Evolutionary conservation across 352 stramenopile species (phyloP).

Genomic region (Globisporangium lucens): DNA sequence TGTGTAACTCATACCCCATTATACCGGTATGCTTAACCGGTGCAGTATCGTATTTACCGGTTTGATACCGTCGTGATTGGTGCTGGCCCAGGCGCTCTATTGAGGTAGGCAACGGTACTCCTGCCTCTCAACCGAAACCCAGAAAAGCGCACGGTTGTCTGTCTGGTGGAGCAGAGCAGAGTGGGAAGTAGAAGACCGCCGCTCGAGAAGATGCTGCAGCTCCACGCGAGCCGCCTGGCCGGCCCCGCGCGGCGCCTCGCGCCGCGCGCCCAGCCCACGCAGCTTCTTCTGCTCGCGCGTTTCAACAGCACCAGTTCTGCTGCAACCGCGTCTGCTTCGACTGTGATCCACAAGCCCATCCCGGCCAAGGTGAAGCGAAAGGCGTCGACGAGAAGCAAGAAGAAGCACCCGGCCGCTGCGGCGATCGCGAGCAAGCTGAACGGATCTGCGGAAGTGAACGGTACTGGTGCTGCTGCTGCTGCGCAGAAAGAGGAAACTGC

Average conservation of each 20-base stretch:
- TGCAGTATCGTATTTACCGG: not conserved
- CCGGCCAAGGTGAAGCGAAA: constrained; percentile 24
- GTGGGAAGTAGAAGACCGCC: not conserved
- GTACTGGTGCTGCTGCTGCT: constrained; percentile 2
- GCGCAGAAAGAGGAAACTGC: not conserved
- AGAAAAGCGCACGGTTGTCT: constrained; percentile 1
- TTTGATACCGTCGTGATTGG: not conserved
- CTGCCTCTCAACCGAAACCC: not conserved
- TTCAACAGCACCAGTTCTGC: constrained; percentile 14
- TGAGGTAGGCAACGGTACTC: not conserved
- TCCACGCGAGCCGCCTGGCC: constrained; percentile 16
- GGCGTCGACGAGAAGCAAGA: constrained; percentile 13
- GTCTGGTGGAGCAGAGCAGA: constrained; percentile 6
- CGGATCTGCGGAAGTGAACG: constrained; percentile 8
- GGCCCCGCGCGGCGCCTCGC: constrained; percentile 12
- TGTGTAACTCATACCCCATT: too few species aligned
- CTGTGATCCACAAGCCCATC: constrained; percentile 19
- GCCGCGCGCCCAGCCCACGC: not conserved
- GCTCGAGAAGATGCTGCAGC: constrained; percentile 13
- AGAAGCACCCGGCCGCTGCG: constrained; percentile 13
- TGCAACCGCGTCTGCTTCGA: not conserved
- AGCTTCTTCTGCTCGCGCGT: constrained; percentile 7
- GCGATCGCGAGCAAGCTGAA: constrained; percentile 23
- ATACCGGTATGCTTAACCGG: not conserved
- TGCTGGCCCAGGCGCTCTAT: not conserved